These are phyloP conservation scores for Stereum hirsutum DNA, from an alignment of 1,284 basidiomycete species.

Conservation along the genomic window DNA sequence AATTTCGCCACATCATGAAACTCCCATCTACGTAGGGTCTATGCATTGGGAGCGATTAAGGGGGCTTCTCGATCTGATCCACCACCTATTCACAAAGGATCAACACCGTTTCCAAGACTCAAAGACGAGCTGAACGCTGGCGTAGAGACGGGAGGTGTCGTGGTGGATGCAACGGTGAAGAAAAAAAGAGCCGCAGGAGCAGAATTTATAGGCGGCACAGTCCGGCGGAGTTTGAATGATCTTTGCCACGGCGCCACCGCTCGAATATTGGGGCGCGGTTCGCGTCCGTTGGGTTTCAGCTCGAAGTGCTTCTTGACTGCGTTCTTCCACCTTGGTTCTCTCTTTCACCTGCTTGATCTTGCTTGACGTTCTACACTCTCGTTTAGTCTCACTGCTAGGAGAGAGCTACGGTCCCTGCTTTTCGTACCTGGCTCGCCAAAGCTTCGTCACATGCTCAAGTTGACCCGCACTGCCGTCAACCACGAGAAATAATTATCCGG, in stretches of 20 bases:
- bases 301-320: not conserved
- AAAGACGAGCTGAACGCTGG: constrained; percentile 8
- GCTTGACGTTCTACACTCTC: not conserved
- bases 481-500: no score
- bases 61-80: constrained; percentile 11
- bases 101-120: constrained; percentile 2
- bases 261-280: no score
- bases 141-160: constrained; percentile 2
- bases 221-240: constrained; percentile 8
- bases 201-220: not conserved
- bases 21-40: constrained; percentile 13
- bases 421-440: not conserved
- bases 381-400: not conserved
- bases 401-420: not conserved
- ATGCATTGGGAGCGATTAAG: constrained; percentile 15
- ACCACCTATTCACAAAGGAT: not conserved
- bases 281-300: not conserved
- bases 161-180: constrained; percentile 6
- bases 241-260: no score
- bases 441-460: no score
- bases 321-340: not conserved
- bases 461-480: no score
- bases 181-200: not conserved
- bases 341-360: not conserved
- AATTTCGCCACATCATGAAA: constrained; percentile 16